Percentiles rank a stretch among this genome's conserved stretches.
phyloP scores from a whole-genome alignment of 2,329 filamentous ascomycete genomes.

The Clonostachys solani region DNA sequence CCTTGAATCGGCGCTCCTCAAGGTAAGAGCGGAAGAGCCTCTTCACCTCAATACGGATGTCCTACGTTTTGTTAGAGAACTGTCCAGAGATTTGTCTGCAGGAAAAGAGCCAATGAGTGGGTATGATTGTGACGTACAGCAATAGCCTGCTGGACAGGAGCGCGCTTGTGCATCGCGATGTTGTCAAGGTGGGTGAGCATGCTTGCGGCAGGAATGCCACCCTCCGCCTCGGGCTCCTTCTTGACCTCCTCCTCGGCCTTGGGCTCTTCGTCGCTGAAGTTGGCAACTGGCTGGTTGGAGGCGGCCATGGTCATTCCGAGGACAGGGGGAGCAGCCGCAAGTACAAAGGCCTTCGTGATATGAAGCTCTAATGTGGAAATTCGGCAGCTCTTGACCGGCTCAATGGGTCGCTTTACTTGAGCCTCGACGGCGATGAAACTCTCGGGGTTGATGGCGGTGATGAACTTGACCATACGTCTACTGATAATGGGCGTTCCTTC shows the following conservation, averaged over 20 bases:
- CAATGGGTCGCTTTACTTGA: slow-evolving; percentile 73
- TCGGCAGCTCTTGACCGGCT: slow-evolving; percentile 83
- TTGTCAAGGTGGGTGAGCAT: slow-evolving; percentile 87
- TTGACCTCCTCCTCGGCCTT: slow-evolving; percentile 35
- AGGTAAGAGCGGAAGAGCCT: slow-evolving; percentile 78
- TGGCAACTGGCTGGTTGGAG: slow-evolving; percentile 50
- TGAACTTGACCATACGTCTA: slow-evolving; percentile 94
- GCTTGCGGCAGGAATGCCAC: slow-evolving; percentile 62
- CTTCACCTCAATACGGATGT: slow-evolving; percentile 50
- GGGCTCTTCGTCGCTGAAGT: slow-evolving; percentile 54
- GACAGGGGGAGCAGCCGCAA: slow-evolving; percentile 58
- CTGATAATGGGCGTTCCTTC: slow-evolving; percentile 65
- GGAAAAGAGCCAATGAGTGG: background rate
- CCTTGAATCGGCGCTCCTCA: slow-evolving; percentile 66
- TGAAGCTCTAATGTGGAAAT: slow-evolving; percentile 83
- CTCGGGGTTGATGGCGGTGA: slow-evolving; percentile 69
- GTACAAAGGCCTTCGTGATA: slow-evolving; percentile 77
- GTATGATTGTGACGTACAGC: slow-evolving; percentile 49
- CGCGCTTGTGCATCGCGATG: slow-evolving; percentile 86
- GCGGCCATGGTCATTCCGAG: slow-evolving; percentile 54
- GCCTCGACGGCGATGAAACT: slow-evolving; percentile 81
- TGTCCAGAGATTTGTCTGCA: slow-evolving; percentile 9
- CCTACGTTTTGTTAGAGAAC: slow-evolving; percentile 2
- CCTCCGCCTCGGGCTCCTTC: slow-evolving; percentile 13
- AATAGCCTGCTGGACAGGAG: slow-evolving; percentile 86